Evolutionary conservation across 1,139 yeast species (phyloP).

Genomic region (Dujonia santamariae): DNA sequence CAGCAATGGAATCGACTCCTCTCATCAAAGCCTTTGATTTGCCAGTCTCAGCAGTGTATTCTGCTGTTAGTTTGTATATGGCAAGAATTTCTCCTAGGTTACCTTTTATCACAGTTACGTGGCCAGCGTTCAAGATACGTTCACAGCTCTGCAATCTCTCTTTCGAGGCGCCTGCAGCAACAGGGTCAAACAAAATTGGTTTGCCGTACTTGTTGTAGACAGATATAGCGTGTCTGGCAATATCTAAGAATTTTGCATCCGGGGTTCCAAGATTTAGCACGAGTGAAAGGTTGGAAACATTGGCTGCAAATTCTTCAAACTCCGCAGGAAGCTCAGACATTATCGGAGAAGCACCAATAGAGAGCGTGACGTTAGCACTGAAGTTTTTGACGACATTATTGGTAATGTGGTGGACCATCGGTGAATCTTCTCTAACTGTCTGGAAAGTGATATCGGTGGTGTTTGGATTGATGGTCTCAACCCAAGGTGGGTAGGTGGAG

Average conservation of each 20-base stretch:
- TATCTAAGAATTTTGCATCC: slow-evolving; percentile 36
- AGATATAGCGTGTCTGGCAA: slow-evolving; percentile 50
- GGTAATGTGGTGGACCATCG: slow-evolving; percentile 85
- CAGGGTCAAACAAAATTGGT: slow-evolving; percentile 84
- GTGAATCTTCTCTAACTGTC: slow-evolving; percentile 21
- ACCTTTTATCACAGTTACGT: slow-evolving; percentile 75
- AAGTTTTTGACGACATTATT: slow-evolving; percentile 87
- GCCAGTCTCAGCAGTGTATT: slow-evolving; percentile 18
- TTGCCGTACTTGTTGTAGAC: slow-evolving; percentile 56
- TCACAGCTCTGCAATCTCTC: slow-evolving; percentile 52
- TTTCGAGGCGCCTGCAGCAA: slow-evolving; percentile 81
- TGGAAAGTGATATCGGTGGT: too few species aligned
- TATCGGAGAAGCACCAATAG: slow-evolving; percentile 84
- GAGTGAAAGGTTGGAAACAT: slow-evolving; percentile 51
- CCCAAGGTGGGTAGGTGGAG: neutral
- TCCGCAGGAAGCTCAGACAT: slow-evolving; percentile 83
- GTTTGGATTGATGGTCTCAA: slow-evolving; percentile 1
- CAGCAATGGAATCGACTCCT: slow-evolving; percentile 68
- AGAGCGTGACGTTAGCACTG: slow-evolving; percentile 85
- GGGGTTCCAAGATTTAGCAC: slow-evolving; percentile 82
- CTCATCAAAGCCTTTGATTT: slow-evolving; percentile 60
- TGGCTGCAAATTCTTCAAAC: slow-evolving; percentile 60
- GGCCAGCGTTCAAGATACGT: slow-evolving; percentile 53
- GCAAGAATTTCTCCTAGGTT: slow-evolving; percentile 78
- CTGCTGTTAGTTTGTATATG: slow-evolving; percentile 27